These are phyloP conservation scores for Irpex sp. DNA, from an alignment of 1,284 basidiomycete species.

Conservation along the genomic window DNA sequence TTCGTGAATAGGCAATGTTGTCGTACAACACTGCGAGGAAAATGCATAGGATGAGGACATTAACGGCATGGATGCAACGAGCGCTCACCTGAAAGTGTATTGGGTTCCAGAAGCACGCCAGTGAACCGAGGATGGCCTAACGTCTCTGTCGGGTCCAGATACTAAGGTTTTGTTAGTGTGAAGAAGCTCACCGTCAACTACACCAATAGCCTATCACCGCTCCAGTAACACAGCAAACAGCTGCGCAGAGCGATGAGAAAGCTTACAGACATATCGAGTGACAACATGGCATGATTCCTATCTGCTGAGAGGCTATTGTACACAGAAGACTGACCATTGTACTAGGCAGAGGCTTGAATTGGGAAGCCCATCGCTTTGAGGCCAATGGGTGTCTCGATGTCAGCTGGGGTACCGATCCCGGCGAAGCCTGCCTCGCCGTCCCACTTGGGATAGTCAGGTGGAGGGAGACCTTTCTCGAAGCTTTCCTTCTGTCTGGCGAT, in stretches of 20 bases:
- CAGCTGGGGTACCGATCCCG: conserved; percentile 5
- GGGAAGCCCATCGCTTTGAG: conserved; percentile 10
- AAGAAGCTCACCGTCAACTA: neutral
- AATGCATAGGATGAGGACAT: neutral
- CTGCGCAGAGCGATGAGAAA: neutral
- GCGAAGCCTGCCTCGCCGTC: conserved; percentile 10
- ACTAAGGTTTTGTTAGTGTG: too few relatives aligned
- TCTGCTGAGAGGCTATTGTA: neutral
- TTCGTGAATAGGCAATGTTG: neutral
- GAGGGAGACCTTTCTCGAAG: conserved; percentile 11
- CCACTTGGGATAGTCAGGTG: conserved; percentile 13
- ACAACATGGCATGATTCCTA: neutral
- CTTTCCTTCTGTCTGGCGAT: conserved; percentile 8
- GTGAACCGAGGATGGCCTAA: too few relatives aligned
- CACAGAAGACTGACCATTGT: neutral
- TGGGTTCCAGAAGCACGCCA: too few relatives aligned
- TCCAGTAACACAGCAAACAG: neutral
- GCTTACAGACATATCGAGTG: neutral
- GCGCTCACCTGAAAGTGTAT: too few relatives aligned
- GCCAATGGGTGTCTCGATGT: conserved; percentile 3
- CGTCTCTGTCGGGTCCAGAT: too few relatives aligned
- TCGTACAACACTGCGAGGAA: neutral
- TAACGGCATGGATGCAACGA: too few relatives aligned
- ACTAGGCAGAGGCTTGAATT: neutral
- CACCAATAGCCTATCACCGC: neutral